Evolutionary conservation across 2,329 filamentous ascomycete genomes (phyloP).

Genomic region (Pezicula neosporulosa): DNA sequence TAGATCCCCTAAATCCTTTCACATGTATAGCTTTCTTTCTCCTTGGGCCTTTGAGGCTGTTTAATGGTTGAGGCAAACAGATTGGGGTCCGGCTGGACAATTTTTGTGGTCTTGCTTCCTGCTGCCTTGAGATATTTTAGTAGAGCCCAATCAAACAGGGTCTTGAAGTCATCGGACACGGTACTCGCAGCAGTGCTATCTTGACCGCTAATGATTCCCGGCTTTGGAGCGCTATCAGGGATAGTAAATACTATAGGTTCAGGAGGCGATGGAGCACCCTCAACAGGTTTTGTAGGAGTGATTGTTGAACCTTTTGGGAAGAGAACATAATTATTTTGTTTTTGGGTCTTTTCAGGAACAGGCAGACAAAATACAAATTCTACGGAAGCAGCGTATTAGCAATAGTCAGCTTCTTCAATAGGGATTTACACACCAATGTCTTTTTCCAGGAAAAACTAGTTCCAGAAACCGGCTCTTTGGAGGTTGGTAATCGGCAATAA

Average conservation of each 20-base stretch:
- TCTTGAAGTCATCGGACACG: conserved; percentile 56
- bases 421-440: conserved; percentile 50
- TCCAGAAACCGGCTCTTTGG: conserved; percentile 47
- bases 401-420: background rate
- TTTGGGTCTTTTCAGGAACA: conserved; percentile 61
- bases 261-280: conserved; percentile 28
- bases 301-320: conserved; percentile 52
- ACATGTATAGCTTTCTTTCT: conserved; percentile 64
- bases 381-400: conserved; percentile 24
- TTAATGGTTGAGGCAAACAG: conserved; percentile 55
- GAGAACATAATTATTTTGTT: conserved; percentile 64
- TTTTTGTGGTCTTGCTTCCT: conserved; percentile 40
- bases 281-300: conserved; percentile 44
- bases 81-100: conserved; percentile 49
- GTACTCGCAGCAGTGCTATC: conserved; percentile 45
- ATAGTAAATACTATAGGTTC: conserved; percentile 66
- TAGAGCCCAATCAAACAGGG: conserved; percentile 59
- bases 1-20: conserved; percentile 63
- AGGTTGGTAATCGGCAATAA: conserved; percentile 52
- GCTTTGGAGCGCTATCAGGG: conserved; percentile 55
- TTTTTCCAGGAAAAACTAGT: conserved; percentile 56
- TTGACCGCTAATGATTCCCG: conserved; percentile 50
- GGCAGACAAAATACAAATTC: conserved; percentile 62
- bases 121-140: conserved; percentile 46
- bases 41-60: conserved; percentile 54